These are phyloP conservation scores for Zoysia matrella DNA, from an alignment of 202 grass and related monocot species.

Conservation along the genomic window DNA sequence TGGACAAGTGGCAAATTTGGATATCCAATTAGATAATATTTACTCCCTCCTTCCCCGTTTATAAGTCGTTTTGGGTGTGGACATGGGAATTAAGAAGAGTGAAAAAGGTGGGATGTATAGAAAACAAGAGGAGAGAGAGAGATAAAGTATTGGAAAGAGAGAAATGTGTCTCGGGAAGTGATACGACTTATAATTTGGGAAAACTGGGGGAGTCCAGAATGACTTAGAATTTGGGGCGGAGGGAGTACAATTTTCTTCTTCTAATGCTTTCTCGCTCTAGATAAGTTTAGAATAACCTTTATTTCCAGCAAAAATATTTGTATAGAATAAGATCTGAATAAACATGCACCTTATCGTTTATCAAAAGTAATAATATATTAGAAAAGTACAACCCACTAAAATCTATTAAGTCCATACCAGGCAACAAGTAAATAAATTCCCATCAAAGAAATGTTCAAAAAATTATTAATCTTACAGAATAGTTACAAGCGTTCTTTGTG, in stretches of 20 bases:
- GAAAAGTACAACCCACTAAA: conserved; percentile 12
- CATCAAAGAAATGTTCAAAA: neutral
- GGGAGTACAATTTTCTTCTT: neutral
- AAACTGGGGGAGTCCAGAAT: too few relatives aligned
- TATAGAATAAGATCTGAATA: conserved; percentile 10
- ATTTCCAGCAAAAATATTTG: conserved; percentile 22
- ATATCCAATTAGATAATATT: conserved; percentile 37
- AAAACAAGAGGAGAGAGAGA: too few relatives aligned
- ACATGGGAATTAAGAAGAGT: too few relatives aligned
- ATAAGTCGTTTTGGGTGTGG: too few relatives aligned
- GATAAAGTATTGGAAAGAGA: too few relatives aligned
- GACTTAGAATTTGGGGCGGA: too few relatives aligned
- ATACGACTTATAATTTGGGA: too few relatives aligned
- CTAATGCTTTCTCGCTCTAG: conserved; percentile 25
- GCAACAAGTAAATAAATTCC: conserved; percentile 12
- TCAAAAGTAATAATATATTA: conserved; percentile 1
- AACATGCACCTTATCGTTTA: neutral
- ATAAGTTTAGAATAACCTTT: conserved; percentile 26
- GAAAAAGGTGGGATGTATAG: too few relatives aligned
- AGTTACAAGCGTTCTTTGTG: neutral
- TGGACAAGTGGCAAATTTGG: conserved; percentile 32
- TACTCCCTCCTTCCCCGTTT: neutral
- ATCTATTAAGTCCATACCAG: conserved; percentile 1
- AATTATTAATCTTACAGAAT: conserved; percentile 11
- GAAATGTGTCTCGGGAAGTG: too few relatives aligned